These are phyloP conservation scores for Ogataea pini DNA, from an alignment of 805 yeast genomes.

Conservation along the genomic window DNA sequence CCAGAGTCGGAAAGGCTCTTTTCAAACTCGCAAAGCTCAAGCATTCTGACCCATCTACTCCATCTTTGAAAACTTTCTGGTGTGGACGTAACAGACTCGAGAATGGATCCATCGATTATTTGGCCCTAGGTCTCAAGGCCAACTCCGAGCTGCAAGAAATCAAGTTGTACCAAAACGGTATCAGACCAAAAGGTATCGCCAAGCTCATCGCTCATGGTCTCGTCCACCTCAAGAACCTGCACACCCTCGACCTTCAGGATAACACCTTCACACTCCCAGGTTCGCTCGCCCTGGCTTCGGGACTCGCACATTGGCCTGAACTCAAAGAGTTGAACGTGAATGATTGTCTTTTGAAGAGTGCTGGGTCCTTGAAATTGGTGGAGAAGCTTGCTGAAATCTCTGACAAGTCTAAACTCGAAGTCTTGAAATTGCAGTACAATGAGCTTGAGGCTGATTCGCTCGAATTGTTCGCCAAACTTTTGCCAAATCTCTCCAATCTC, in stretches of 20 bases:
- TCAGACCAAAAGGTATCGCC: conserved; percentile 89
- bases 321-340: conserved; percentile 81
- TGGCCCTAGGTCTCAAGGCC: conserved; percentile 81
- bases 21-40: conserved; percentile 65
- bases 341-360: conserved; percentile 81
- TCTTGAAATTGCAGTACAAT: conserved; percentile 80
- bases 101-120: conserved; percentile 85
- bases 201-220: conserved; percentile 75
- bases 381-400: conserved; percentile 43
- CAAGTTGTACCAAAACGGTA: conserved; percentile 92
- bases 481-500: conserved; percentile 59
- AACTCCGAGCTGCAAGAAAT: conserved; percentile 64
- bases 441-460: conserved; percentile 75
- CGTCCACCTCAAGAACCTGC: conserved; percentile 55
- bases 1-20: conserved; percentile 86
- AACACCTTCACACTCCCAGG: conserved; percentile 83
- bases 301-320: conserved; percentile 60
- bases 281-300: conserved; percentile 61
- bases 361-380: conserved; percentile 65
- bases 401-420: conserved; percentile 45
- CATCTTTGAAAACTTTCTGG: conserved; percentile 75
- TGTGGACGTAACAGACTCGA: conserved; percentile 98
- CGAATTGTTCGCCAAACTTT: conserved; percentile 54
- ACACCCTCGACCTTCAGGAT: conserved; percentile 85
- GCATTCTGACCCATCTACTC: conserved; percentile 34